phyloP scores from a whole-genome alignment of 2,329 filamentous ascomycete genomes.

The Ophiostoma sp. region DNA sequence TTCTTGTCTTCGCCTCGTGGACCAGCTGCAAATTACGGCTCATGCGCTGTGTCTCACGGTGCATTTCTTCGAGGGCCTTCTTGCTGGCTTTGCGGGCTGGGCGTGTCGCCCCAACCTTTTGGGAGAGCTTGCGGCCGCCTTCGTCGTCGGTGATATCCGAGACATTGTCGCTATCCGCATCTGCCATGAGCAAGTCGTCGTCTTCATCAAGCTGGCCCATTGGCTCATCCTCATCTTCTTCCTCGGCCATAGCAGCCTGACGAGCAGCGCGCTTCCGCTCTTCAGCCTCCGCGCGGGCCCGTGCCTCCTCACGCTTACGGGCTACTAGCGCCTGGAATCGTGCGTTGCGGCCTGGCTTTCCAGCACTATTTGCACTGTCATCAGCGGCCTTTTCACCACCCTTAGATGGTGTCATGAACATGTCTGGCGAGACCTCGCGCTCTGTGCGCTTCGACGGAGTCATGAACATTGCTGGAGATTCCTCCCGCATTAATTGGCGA shows the following conservation, averaged over 20 bases:
- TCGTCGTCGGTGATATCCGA: conserved; percentile 58
- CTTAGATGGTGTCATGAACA: conserved; percentile 25
- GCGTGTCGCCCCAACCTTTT: conserved; percentile 38
- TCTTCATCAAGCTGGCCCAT: conserved; percentile 8
- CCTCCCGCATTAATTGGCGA: conserved; percentile 13
- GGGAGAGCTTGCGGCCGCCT: conserved; percentile 60
- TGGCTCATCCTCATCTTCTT: conserved; percentile 23
- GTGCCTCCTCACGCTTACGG: conserved; percentile 65
- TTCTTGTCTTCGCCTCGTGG: conserved; percentile 84
- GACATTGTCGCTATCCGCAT: conserved; percentile 44
- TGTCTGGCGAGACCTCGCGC: conserved; percentile 18
- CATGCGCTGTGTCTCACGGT: conserved; percentile 86
- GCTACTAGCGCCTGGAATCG: conserved; percentile 68
- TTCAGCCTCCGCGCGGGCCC: conserved; percentile 59
- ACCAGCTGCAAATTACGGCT: conserved; percentile 83
- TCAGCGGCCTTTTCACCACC: conserved; percentile 28
- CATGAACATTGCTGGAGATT: conserved; percentile 8
- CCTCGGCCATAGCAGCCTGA: conserved; percentile 29
- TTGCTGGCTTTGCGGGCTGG: conserved; percentile 82
- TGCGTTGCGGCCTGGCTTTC: conserved; percentile 43
- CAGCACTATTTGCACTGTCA: conserved; percentile 44
- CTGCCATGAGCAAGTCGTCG: conserved; percentile 37
- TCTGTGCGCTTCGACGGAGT: not conserved
- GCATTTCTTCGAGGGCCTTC: conserved; percentile 92
- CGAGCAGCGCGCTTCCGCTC: conserved; percentile 45